Conservation (phyloP, 202 grass and related monocot species). For the Sporobolus alterniflorus region DNA sequence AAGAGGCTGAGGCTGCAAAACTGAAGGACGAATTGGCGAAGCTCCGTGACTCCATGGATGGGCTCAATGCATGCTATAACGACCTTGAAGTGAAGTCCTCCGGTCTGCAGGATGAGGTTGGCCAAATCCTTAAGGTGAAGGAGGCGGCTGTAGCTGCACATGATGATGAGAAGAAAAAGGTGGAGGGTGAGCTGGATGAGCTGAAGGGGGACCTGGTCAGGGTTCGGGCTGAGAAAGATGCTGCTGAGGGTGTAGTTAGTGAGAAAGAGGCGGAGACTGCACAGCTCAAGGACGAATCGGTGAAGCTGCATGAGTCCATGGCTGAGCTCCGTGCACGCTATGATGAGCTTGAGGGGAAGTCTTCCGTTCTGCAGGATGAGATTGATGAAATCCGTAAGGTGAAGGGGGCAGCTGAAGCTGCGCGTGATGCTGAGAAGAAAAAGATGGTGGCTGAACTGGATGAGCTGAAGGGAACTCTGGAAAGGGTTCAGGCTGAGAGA, state of each 20-base stretch:
- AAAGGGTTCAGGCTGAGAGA: too few relatives aligned
- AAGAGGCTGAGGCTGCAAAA: too few relatives aligned
- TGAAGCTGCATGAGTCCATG: background rate
- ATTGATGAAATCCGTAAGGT: slow-evolving; percentile 40
- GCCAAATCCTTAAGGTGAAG: background rate
- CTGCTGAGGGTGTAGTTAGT: background rate
- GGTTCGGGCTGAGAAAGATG: slow-evolving; percentile 42
- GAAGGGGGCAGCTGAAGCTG: background rate
- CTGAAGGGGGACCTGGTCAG: background rate
- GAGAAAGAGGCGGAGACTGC: slow-evolving; percentile 30
- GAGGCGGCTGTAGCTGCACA: background rate
- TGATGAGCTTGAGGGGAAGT: background rate
- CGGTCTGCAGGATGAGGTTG: slow-evolving; percentile 26
- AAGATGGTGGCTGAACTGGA: too few relatives aligned
- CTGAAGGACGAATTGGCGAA: slow-evolving; percentile 20
- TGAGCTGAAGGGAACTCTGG: too few relatives aligned
- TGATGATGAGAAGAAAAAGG: background rate
- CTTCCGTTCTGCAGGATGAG: slow-evolving; percentile 28
- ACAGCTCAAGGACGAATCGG: slow-evolving; percentile 18
- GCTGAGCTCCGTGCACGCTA: background rate
- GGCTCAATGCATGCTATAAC: background rate
- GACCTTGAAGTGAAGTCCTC: background rate
- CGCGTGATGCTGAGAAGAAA: background rate
- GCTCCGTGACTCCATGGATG: background rate
- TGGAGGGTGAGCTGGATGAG: slow-evolving; percentile 11